phyloP scores from a whole-genome alignment of 2,329 filamentous ascomycete species.

The Fusarium devonianum region DNA sequence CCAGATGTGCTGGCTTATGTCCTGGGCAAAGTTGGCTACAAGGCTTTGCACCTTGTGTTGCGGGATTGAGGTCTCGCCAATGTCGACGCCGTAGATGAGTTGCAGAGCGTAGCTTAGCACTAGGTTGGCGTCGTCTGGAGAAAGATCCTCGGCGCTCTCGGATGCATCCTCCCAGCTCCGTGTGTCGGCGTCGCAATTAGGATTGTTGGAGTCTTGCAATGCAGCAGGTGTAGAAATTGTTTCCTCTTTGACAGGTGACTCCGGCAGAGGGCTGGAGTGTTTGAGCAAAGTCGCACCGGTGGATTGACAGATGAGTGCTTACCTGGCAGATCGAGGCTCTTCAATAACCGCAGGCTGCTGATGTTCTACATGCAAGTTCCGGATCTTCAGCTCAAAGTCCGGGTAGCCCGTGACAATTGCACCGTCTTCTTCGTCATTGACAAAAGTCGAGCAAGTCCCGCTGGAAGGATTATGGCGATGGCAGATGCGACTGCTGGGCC shows the following conservation, averaged over 20 bases:
- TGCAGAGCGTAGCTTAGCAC: constrained; percentile 49
- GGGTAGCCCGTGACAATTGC: constrained; percentile 39
- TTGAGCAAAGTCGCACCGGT: too few relatives aligned
- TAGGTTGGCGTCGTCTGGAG: constrained; percentile 45
- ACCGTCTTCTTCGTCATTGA: constrained; percentile 48
- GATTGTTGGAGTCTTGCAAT: constrained; percentile 2
- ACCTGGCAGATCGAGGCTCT: constrained; percentile 24
- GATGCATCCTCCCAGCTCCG: constrained; percentile 30
- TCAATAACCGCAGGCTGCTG: constrained; percentile 3
- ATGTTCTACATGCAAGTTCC: constrained; percentile 21
- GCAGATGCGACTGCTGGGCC: constrained; percentile 40
- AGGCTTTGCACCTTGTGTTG: constrained; percentile 42
- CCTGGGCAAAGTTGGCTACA: constrained; percentile 45
- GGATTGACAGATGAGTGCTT: not conserved
- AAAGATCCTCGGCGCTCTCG: constrained; percentile 42
- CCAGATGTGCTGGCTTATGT: constrained; percentile 47
- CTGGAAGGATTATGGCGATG: constrained; percentile 46
- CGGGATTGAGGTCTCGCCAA: constrained; percentile 44
- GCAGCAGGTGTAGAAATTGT: constrained; percentile 27
- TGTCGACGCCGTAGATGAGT: constrained; percentile 49
- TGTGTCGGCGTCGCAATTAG: constrained; percentile 14
- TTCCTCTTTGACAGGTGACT: constrained; percentile 37
- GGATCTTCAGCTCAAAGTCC: constrained; percentile 40
- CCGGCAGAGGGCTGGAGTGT: constrained; percentile 26
- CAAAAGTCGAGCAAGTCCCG: constrained; percentile 50